Conservation (phyloP, 2,329 filamentous ascomycete species). For the Venturia aucupariae region DNA sequence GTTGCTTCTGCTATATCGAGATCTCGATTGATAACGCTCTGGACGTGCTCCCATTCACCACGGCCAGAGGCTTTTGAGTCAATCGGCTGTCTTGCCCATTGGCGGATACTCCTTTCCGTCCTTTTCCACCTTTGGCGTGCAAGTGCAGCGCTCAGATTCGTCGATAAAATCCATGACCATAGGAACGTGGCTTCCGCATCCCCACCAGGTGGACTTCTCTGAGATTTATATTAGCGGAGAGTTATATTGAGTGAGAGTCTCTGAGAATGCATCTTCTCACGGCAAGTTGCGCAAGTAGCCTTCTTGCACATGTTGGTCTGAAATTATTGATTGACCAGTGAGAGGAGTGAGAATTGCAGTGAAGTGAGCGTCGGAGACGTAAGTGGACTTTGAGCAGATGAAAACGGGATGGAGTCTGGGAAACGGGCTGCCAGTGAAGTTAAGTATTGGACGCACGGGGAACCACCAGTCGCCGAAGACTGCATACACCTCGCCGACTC, state of each 20-base stretch:
- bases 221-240: slow-evolving; percentile 16
- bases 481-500: background rate
- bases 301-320: slow-evolving; percentile 51
- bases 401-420: background rate
- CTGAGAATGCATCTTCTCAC: slow-evolving; percentile 36
- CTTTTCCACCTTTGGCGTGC: slow-evolving; percentile 52
- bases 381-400: background rate
- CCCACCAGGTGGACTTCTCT: slow-evolving; percentile 57
- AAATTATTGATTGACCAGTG: background rate
- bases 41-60: slow-evolving; percentile 7
- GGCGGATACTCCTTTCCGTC: slow-evolving; percentile 54
- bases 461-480: background rate
- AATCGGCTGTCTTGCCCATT: slow-evolving; percentile 41
- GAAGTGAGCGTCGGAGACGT: background rate
- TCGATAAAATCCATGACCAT: slow-evolving; percentile 53
- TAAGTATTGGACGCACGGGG: background rate
- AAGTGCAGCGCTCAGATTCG: slow-evolving; percentile 53
- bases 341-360: background rate
- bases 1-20: background rate
- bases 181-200: slow-evolving; percentile 54
- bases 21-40: background rate
- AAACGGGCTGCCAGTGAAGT: background rate
- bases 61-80: slow-evolving; percentile 19
- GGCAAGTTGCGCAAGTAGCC: slow-evolving; percentile 52
- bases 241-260: background rate